These are phyloP conservation scores for Xerocomellus chrysenteron DNA, from an alignment of 768 basidiomycete species.

Conservation along the genomic window DNA sequence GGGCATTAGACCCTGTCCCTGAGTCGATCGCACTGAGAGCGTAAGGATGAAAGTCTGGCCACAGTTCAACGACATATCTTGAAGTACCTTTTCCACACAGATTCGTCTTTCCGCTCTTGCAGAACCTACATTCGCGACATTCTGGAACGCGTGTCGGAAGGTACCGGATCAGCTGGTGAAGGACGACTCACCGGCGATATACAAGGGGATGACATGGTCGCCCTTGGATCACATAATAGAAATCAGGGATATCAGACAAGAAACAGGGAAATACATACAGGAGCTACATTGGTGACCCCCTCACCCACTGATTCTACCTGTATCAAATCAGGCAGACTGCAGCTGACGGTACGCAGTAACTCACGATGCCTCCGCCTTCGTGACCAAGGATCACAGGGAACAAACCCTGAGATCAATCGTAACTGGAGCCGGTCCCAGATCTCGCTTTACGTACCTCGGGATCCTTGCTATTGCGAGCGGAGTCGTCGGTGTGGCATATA, in stretches of 20 bases:
- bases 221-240: constrained; percentile 43
- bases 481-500: constrained; percentile 98
- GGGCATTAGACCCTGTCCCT: constrained; percentile 94
- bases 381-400: constrained; percentile 95
- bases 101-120: constrained; percentile 97
- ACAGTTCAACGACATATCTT: not conserved
- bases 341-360: constrained; percentile 27
- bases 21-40: constrained; percentile 78
- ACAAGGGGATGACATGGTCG: constrained; percentile 96
- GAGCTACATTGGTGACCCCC: constrained; percentile 79
- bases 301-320: constrained; percentile 98
- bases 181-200: constrained; percentile 76
- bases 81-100: constrained; percentile 85
- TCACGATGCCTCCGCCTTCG: constrained; percentile 87
- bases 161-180: not conserved
- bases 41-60: not conserved
- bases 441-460: constrained; percentile 63
- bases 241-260: not conserved
- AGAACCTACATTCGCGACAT: constrained; percentile 97
- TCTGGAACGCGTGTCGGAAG: constrained; percentile 44
- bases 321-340: constrained; percentile 1
- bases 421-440: not conserved
- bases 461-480: constrained; percentile 94
- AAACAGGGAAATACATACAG: constrained; percentile 35
- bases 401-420: constrained; percentile 52